phyloP scores from a whole-genome alignment of 306 rosid species.

The Dicorynia guianensis region DNA sequence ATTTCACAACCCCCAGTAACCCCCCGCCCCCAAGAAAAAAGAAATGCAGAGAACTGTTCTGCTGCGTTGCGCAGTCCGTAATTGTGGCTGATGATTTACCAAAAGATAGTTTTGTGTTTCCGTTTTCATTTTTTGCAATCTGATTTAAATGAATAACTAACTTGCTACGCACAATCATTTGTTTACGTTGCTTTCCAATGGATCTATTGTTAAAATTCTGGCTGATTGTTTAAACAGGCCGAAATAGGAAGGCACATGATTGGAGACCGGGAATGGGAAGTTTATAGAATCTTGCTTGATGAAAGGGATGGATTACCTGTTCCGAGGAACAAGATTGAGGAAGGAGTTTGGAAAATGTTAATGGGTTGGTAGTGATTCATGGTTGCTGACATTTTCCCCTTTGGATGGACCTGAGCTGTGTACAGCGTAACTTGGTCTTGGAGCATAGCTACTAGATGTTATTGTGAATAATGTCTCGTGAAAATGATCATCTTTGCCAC shows the following conservation, averaged over 20 bases:
- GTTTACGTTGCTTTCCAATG: neutral
- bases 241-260: constrained; percentile 78
- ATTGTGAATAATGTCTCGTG: constrained; percentile 35
- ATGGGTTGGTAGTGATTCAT: constrained; percentile 88
- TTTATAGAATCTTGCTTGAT: constrained; percentile 87
- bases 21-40: too few species aligned
- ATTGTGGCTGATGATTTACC: neutral
- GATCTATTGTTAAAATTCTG: constrained; percentile 14
- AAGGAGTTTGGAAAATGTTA: constrained; percentile 85
- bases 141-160: neutral
- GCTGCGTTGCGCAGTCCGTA: too few species aligned
- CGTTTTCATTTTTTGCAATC: constrained; percentile 20
- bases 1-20: too few species aligned
- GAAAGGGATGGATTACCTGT: constrained; percentile 71
- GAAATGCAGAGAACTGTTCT: too few species aligned
- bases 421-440: constrained; percentile 47
- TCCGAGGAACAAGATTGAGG: constrained; percentile 71
- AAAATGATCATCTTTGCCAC: constrained; percentile 27
- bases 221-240: constrained; percentile 61
- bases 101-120: neutral
- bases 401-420: constrained; percentile 35
- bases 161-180: neutral
- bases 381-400: constrained; percentile 23
- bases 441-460: constrained; percentile 39
- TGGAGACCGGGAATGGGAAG: constrained; percentile 90